Conservation (phyloP, 2,329 filamentous ascomycete species). For the Fonsecaea pugnacius region DNA sequence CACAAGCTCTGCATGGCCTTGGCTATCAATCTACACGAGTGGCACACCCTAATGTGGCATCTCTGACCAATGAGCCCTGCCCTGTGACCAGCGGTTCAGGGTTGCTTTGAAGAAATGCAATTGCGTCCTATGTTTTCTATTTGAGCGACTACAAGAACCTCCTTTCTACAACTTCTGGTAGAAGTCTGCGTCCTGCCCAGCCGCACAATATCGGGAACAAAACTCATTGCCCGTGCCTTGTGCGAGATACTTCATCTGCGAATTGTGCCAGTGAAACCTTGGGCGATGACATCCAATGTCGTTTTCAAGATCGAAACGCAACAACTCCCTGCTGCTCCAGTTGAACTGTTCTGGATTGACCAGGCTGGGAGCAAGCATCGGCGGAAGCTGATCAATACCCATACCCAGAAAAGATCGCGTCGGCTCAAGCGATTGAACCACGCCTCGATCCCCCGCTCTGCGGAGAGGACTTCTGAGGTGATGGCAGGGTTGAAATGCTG, state of each 20-base stretch:
- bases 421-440: conserved; percentile 7
- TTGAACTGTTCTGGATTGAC: conserved; percentile 18
- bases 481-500: background rate
- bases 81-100: background rate
- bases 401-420: conserved; percentile 11
- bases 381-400: conserved; percentile 12
- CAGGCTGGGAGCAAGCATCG: conserved; percentile 12
- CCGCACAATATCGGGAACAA: background rate
- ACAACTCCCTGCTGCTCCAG: background rate
- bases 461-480: background rate
- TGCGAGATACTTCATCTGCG: background rate
- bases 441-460: background rate
- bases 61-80: background rate
- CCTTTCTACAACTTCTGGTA: background rate
- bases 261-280: background rate
- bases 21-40: background rate
- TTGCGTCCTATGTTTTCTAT: background rate
- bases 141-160: background rate
- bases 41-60: background rate
- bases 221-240: background rate
- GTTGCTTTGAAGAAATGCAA: background rate
- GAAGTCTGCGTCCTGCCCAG: background rate
- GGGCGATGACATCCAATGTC: background rate
- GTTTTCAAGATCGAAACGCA: background rate
- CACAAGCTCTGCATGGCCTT: background rate